Evolutionary conservation across 306 rosid genomes (phyloP), one percentile per base, ranked within the genome.

Genomic region (Castanea mollissima): DNA sequence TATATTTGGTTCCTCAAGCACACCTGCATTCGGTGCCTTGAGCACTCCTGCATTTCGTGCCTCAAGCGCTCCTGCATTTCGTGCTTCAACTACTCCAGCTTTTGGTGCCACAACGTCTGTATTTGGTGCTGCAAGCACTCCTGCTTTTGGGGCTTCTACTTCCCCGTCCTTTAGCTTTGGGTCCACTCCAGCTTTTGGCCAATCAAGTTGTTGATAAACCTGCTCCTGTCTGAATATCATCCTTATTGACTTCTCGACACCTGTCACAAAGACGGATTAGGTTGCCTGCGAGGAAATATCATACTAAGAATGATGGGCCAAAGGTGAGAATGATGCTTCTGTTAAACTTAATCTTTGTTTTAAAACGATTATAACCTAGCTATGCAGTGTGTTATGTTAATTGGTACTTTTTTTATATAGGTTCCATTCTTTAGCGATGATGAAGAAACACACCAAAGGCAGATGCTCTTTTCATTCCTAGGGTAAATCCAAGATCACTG

Each of bases 401-500:
- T 64, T 65, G 12, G 29, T 41, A 54, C 58, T 80, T 10, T 32
- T 78, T 25, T 41, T 82, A 74, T 79, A 77, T 89, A 96, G 99
- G 91, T 93, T 78, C 92, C 97, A 5, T 96, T 96, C 83, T 96
- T 91, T 67, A 88, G 89, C 81, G 97, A 96, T 49, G 99, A 91
- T 55, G 97, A 91, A 79, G 94, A 90, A 73, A 89, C 89, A 35
- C 84, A 13, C 99, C 98, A 21, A 96, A 91, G 89, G 97, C 97
- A 3, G 98, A 96, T 86, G 97, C 96, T 69, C 92, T 93, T 74
- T 93, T 93, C 79, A 85, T 90, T 87, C 96, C 98, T 54, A 90
- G 99, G 83, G 99, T 93, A 85, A 96, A 96, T 75, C 99, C 99
- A n/a, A 91, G 99, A 90, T 91, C 96, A 16, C 90, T 96, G 76